Percentiles rank a stretch among this genome's conserved stretches.
phyloP scores from a whole-genome alignment of 177 flowering plant species.

The Tripterygium wilfordii region DNA sequence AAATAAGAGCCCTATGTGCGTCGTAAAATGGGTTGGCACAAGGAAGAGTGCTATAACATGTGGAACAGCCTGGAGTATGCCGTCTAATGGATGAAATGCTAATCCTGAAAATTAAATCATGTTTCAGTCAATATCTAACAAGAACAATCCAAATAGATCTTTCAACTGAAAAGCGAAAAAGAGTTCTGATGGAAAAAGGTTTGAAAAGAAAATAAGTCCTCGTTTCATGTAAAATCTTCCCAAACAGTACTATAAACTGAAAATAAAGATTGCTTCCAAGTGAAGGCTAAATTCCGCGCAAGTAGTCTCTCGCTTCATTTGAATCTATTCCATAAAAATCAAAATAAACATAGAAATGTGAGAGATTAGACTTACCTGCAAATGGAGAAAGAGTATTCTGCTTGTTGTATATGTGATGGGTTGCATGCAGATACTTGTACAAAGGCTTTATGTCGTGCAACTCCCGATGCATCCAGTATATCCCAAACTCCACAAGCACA shows the following conservation, averaged over 20 bases:
- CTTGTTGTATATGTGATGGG: slow-evolving; percentile 97
- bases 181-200: too few species aligned
- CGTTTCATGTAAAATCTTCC: too few species aligned
- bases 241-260: too few species aligned
- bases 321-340: too few species aligned
- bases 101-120: slow-evolving; percentile 52
- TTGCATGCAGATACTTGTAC: slow-evolving; percentile 92
- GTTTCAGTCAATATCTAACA: too few species aligned
- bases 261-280: too few species aligned
- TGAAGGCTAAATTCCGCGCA: too few species aligned
- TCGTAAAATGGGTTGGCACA: slow-evolving; percentile 70
- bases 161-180: too few species aligned
- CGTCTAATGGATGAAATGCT: slow-evolving; percentile 95
- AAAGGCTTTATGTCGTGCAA: slow-evolving; percentile 92
- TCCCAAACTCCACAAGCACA: slow-evolving; percentile 74
- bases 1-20: slow-evolving; percentile 71
- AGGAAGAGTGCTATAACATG: slow-evolving; percentile 74
- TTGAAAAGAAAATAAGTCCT: too few species aligned
- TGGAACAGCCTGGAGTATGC: slow-evolving; percentile 86
- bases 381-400: slow-evolving; percentile 95
- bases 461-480: slow-evolving; percentile 95
- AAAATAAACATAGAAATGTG: too few species aligned
- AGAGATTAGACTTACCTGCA: slow-evolving; percentile 92
- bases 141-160: too few species aligned
- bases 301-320: too few species aligned